Percentiles rank a stretch among this genome's conserved stretches.
Evolutionary conservation across 768 basidiomycete species (phyloP).

Genomic region (Wakefieldia striispora): DNA sequence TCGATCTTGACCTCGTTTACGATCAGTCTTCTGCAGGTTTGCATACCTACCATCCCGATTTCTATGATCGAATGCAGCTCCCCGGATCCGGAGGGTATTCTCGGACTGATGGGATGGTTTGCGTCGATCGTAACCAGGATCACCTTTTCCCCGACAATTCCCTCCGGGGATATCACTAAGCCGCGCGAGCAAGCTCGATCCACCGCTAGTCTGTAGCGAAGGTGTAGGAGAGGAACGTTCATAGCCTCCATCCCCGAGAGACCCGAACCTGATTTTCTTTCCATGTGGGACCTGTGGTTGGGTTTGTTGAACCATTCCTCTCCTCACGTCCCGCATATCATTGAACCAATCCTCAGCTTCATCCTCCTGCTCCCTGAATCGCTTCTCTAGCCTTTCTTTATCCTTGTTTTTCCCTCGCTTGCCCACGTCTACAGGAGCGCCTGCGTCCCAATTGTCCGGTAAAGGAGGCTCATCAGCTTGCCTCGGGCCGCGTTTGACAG

Average conservation of each 20-base stretch:
- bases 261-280: conserved; percentile 39
- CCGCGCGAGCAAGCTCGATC: conserved; percentile 37
- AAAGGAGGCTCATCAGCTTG: conserved; percentile 35
- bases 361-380: conserved; percentile 50
- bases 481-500: conserved; percentile 38
- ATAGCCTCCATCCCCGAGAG: conserved; percentile 28
- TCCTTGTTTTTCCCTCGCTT: conserved; percentile 61
- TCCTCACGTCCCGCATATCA: conserved; percentile 31
- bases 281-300: conserved; percentile 10
- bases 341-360: conserved; percentile 71
- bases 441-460: conserved; percentile 45
- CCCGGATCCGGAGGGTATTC: conserved; percentile 27
- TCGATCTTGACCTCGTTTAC: conserved; percentile 17
- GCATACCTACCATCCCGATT: conserved; percentile 11
- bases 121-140: conserved; percentile 4
- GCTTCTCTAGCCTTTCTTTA: conserved; percentile 51
- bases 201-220: conserved; percentile 19
- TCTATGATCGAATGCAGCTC: conserved; percentile 25
- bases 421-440: conserved; percentile 60
- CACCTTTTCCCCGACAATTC: conserved; percentile 2
- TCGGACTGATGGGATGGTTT: conserved; percentile 6
- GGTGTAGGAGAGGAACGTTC: conserved; percentile 19
- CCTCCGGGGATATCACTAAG: conserved; percentile 15
- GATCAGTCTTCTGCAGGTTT: conserved; percentile 9
- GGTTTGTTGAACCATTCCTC: conserved; percentile 18